Evolutionary conservation across 2,329 filamentous ascomycete species (phyloP), one percentile per base, ranked within the genome.

Genomic region (Xylogone sp.): DNA sequence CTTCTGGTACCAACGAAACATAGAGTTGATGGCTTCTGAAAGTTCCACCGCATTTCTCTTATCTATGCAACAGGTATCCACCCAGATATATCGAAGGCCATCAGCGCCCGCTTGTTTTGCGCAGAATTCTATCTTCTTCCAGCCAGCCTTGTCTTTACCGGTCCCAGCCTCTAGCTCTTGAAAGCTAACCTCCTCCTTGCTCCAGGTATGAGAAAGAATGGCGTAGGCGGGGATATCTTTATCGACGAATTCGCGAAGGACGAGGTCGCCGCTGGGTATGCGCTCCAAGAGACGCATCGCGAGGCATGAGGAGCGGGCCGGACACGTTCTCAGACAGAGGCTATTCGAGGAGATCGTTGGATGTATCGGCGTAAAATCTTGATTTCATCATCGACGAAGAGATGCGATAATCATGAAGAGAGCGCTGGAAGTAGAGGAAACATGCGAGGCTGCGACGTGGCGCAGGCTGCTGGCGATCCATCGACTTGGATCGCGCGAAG

Each of bases 201-300:
- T 55, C 55, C 51, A 59, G 43, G 49, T 58, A 51, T 58, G 48
- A 52, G 50, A 59, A 39, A 57, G 57, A 56, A 57, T 57, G 53
- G 53, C 53, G 49, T 59, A 59, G 46, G 51, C 51, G 52, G 53
- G 54, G 47, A 53, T 48, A 21, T 57, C 43, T 53, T 46, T 43
- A 50, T 49, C 54, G 12, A 52, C 54, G 52, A 55, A 48, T 49
- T 57, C 48, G 52, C 53, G 54, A 55, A 59, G 55, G 53, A 58
- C 53, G 50, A 61, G 57, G 51, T 58, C 54, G 57, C 59, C 55
- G 47, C 59, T 48, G 50, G 50, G 49, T 56, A 56, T 61, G 52
- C 52, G 54, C 42, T 59, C 52, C 31, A 61, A 55, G 48, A 61
- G 54, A 53, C 55, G 59, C 55, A 61, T 54, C 13, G 27, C 13